Base-by-base conservation (phyloP, 1,139 yeast genomes). In the Kodamaea suecica region DNA sequence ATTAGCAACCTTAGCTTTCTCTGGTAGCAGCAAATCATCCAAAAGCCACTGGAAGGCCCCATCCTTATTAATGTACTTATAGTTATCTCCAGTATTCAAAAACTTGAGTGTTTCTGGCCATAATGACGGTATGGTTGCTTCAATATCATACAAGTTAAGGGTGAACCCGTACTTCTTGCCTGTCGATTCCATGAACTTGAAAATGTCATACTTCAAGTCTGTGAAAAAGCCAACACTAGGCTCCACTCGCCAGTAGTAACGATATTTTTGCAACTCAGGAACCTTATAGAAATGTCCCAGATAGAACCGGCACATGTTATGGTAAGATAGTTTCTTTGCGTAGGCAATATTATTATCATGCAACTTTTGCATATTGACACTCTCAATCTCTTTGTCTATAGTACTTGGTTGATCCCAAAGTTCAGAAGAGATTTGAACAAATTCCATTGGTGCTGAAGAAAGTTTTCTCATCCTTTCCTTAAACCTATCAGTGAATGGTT, bases 231-330 rank as follows among this genome's bases (percentile, higher is more conserved):
- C 63, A 1, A 87, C 86, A 34, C 65, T 64, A n/a, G 95, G 95
- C 54, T 84, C 95, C 29, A 84, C 71, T 40, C 95, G 66, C 95
- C 95, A 84, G 55, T 83, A 84, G 60, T 80, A 84, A 36, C 53
- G 57, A 49, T 63, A 67, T 38, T 78, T 61, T 32, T 63, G 63
- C 52, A 84, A 53, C 38, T 75, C 76, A 2, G 84, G 84, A 42
- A 83, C 71, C 33, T 78, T 67, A 55, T 69, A 83, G 48, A 84
- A 81, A 41, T 62, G 63, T 10, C 80, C 79, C 45, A 83, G 79
- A 52, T 84, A 69, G 61, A 76, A 83, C 20, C 92, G 64, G 50
- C 94, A 84, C 94, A 84, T 84, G 49, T 82, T 79, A 48, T 82
- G 92, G 52, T 84, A 84, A 0, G 86, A 78, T n/a, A 52, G 59